Base-by-base conservation (phyloP, 371 early-diverging fungal species). In the Mucor racemosus region DNA sequence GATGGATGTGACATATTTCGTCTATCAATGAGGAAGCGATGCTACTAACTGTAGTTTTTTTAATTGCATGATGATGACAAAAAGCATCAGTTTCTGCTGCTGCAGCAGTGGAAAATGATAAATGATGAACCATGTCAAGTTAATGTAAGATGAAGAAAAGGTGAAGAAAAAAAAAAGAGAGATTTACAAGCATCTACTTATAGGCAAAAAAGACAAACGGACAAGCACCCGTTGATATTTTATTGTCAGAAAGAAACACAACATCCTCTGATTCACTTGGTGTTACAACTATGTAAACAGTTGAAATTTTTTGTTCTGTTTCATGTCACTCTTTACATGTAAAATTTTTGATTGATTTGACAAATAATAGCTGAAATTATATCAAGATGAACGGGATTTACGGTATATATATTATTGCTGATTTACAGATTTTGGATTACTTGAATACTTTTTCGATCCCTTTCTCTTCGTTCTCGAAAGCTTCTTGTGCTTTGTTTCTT, bases 401-500 rank as follows among this genome's bases (percentile, higher is more conserved):
- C n/a, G 35, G 56, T 36, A 56, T 55, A 55, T 35, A 36, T 34
- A 17, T 35, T 44, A 36, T 62, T 35, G 3, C 26, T 26, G 26
- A 26, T 26, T 26, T 26, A 26, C 26, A 26, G 38, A 40, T 41
- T 44, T 21, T 60, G 62, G 13, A 57, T 31, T 0, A 33, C 46
- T 57, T 67, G 67, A 3, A 81, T 71, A 41, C 76, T 82, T 42
- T 77, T 78, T 40, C 83, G 65, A 62, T 82, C 83, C 14, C 83
- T 73, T 59, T 82, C 83, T 33, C 83, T 74, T 38, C 83, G 71
- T 66, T 82, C 83, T 13, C 74, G 69, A 61, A 82, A 82, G 35
- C 80, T 82, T 33, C 66, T 73, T 44, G 80, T 82, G 34, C 80
- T 79, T 35, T 82, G 83, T 44, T 82, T 82, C 33, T 82, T 82